These are phyloP conservation scores for Gaeumannomyces sp. DNA, from an alignment of 2,329 filamentous ascomycete species.

Conservation along the genomic window DNA sequence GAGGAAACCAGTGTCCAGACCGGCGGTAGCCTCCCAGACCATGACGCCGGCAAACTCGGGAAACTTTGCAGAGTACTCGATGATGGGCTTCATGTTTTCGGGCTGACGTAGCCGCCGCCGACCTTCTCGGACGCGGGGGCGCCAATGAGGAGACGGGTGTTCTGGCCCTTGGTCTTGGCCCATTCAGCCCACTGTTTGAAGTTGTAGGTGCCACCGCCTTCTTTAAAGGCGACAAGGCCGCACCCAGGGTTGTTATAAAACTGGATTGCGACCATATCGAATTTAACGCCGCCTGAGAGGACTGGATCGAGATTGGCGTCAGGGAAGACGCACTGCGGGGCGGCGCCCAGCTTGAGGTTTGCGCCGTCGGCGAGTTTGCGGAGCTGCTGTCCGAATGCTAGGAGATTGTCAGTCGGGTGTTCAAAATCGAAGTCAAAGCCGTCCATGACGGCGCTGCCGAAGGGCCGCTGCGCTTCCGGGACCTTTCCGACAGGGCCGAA, in stretches of 20 bases:
- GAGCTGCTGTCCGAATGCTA: slow-evolving; percentile 52
- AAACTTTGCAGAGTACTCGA: slow-evolving; percentile 48
- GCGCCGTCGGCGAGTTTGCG: slow-evolving; percentile 50
- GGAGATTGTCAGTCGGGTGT: slow-evolving; percentile 48
- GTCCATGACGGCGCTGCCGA: slow-evolving; percentile 59
- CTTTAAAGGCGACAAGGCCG: slow-evolving; percentile 45
- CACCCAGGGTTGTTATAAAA: slow-evolving; percentile 64
- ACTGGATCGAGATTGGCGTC: slow-evolving; percentile 53
- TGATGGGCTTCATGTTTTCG: slow-evolving; percentile 38
- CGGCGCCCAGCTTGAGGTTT: slow-evolving; percentile 54
- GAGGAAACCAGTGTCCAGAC: slow-evolving; percentile 29
- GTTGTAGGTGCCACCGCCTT: slow-evolving; percentile 49
- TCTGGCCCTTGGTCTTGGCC: slow-evolving; percentile 49
- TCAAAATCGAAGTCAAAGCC: slow-evolving; percentile 78
- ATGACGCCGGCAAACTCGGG: slow-evolving; percentile 60
- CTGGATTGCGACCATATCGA: slow-evolving; percentile 58
- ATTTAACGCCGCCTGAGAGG: slow-evolving; percentile 41
- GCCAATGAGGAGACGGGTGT: slow-evolving; percentile 56
- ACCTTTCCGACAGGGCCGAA: slow-evolving; percentile 49
- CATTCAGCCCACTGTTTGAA: slow-evolving; percentile 59
- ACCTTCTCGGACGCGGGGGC: slow-evolving; percentile 50
- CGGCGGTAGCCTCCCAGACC: slow-evolving; percentile 62
- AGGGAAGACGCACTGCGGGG: slow-evolving; percentile 63
- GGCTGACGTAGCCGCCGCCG: slow-evolving; percentile 48
- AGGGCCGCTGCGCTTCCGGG: slow-evolving; percentile 46